Percentiles rank a stretch among this genome's conserved stretches.
phyloP scores from a whole-genome alignment of 805 yeast genomes.

The Starmerella khaoyaiensis region DNA sequence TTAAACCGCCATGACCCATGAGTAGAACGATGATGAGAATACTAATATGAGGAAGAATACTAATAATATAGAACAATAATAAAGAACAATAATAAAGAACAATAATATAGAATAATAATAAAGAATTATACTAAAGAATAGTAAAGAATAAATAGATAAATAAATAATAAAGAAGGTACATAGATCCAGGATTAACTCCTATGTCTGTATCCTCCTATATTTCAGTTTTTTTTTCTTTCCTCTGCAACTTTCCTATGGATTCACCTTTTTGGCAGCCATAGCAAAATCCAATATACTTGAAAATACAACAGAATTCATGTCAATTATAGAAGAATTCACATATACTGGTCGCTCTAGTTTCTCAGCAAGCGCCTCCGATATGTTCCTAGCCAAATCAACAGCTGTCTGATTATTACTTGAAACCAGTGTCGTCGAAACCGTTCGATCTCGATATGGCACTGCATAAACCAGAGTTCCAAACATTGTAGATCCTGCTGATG shows the following conservation, averaged over 20 bases:
- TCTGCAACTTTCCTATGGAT: too few species aligned
- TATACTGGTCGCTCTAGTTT: slow-evolving; percentile 17
- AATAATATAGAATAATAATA: too few species aligned
- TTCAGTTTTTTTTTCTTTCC: neutral
- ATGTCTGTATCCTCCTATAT: too few species aligned
- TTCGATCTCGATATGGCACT: slow-evolving; percentile 9
- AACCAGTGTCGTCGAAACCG: slow-evolving; percentile 13
- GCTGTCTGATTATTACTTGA: slow-evolving; percentile 10
- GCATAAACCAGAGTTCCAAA: slow-evolving; percentile 23
- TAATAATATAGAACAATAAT: too few species aligned
- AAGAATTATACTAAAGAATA: too few species aligned
- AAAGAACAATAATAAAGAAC: too few species aligned
- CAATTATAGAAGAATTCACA: slow-evolving; percentile 17
- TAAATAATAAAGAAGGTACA: too few species aligned
- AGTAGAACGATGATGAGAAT: too few species aligned
- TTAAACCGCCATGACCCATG: neutral
- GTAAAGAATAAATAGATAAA: too few species aligned
- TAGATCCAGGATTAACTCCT: too few species aligned
- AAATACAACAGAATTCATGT: slow-evolving; percentile 3
- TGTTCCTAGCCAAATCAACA: slow-evolving; percentile 13
- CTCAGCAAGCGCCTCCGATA: slow-evolving; percentile 18
- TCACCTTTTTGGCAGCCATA: too few species aligned
- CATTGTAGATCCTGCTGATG: neutral
- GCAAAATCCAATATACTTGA: slow-evolving; percentile 3
- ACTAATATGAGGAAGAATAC: too few species aligned